Percentiles rank a stretch among this genome's conserved stretches.
These are phyloP conservation scores for Nasturtium officinale DNA, from an alignment of 345 rosid species.

Conservation along the genomic window DNA sequence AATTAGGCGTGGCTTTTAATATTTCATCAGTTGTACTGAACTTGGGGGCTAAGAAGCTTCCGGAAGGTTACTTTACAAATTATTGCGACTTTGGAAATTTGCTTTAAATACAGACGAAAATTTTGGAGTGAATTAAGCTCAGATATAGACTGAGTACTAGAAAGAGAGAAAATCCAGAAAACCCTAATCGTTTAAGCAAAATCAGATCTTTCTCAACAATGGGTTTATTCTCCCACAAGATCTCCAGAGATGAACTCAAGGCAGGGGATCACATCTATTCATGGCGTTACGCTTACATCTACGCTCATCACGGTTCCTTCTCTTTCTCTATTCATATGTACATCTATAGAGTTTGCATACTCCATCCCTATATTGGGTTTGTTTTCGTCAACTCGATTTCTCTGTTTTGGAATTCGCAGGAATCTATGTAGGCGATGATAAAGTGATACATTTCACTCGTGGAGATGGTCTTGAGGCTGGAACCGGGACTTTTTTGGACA, in stretches of 20 bases:
- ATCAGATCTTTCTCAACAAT: slow-evolving; percentile 29
- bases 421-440: slow-evolving; percentile 63
- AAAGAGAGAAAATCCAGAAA: neutral
- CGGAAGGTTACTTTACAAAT: no score
- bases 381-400: neutral
- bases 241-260: slow-evolving; percentile 53
- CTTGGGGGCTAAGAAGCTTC: no score
- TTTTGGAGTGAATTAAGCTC: neutral
- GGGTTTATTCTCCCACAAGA: slow-evolving; percentile 62
- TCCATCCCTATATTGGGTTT: neutral
- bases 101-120: no score
- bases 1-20: neutral
- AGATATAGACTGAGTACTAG: neutral
- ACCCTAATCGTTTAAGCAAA: neutral
- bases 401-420: slow-evolving; percentile 44
- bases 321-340: neutral
- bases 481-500: slow-evolving; percentile 65
- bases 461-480: slow-evolving; percentile 70
- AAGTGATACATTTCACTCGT: slow-evolving; percentile 77
- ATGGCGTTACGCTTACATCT: slow-evolving; percentile 70
- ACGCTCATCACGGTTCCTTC: slow-evolving; percentile 71
- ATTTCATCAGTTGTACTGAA: neutral
- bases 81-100: no score
- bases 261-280: slow-evolving; percentile 86
- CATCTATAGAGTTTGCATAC: no score